Percentiles rank a stretch among this genome's conserved stretches.
Conservation (phyloP, 2,329 filamentous ascomycete genomes). For the Periconia macrospinosa region DNA sequence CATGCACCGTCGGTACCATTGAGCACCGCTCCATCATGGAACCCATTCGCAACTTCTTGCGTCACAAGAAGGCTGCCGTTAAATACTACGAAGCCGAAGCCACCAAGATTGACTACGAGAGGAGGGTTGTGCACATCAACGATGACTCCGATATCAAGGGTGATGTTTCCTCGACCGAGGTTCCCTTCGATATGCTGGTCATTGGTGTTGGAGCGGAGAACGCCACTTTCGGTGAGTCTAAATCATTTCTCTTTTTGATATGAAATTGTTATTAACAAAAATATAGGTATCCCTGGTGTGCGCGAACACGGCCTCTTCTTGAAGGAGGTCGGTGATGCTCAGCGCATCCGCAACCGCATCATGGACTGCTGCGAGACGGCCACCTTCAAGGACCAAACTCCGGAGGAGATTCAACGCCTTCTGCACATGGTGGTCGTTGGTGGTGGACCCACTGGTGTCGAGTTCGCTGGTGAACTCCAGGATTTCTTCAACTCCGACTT, state of each 20-base stretch:
- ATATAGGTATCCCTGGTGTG: conserved; percentile 79
- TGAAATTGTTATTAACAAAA: conserved; percentile 16
- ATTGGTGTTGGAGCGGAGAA: conserved; percentile 97
- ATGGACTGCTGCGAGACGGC: conserved; percentile 99
- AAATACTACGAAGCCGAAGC: conserved; percentile 98
- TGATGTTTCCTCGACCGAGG: conserved; percentile 77
- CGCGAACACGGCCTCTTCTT: conserved; percentile 95
- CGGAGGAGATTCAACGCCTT: conserved; percentile 87
- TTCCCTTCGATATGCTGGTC: conserved; percentile 97
- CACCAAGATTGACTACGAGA: conserved; percentile 90
- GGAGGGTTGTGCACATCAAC: conserved; percentile 83
- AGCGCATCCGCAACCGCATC: conserved; percentile 95
- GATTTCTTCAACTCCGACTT: conserved; percentile 99
- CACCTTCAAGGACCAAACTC: conserved; percentile 92
- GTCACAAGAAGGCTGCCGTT: conserved; percentile 89
- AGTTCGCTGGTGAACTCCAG: conserved; percentile 97
- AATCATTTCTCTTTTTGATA: not conserved
- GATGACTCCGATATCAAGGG: conserved; percentile 95
- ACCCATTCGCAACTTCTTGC: conserved; percentile 91
- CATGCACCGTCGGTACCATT: conserved; percentile 94
- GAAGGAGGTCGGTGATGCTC: conserved; percentile 96
- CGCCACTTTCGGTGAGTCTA: conserved; percentile 79
- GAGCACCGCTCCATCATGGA: conserved; percentile 99
- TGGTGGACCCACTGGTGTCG: conserved; percentile 93
- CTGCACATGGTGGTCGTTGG: conserved; percentile 91